Evolutionary conservation across 371 early-diverging fungal genomes (phyloP).

Genomic region (Fennellomyces sp.): DNA sequence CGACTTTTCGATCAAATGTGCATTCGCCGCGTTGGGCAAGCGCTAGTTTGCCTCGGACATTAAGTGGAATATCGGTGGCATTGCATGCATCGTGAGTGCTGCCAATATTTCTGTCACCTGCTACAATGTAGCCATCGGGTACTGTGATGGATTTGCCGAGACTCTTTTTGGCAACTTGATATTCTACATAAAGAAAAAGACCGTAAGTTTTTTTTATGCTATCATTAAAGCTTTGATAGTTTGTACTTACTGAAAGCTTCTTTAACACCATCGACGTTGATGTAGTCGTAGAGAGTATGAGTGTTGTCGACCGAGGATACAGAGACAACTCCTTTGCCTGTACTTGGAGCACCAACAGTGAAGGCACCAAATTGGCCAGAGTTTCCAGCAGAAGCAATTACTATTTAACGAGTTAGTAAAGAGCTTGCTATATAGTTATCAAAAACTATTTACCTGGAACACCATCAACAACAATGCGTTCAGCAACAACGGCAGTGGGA

Average conservation of each 20-base stretch:
- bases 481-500: constrained; percentile 39
- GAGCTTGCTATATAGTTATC: no score
- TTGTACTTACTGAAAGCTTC: no score
- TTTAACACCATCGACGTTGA: no score
- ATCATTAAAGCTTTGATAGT: no score
- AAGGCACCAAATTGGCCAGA: constrained; percentile 46
- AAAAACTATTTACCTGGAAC: no score
- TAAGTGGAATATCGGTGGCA: constrained; percentile 11
- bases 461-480: constrained; percentile 31
- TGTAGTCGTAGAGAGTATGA: no score
- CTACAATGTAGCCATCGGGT: constrained; percentile 17
- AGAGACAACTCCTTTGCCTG: constrained; percentile 41
- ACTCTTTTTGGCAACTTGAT: no score
- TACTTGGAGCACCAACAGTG: constrained; percentile 45
- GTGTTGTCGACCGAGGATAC: constrained; percentile 65
- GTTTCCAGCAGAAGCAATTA: constrained; percentile 62
- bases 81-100: constrained; percentile 17
- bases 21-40: constrained; percentile 62
- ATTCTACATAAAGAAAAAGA: no score
- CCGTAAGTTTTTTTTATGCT: no score
- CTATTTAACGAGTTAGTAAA: no score
- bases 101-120: constrained; percentile 16
- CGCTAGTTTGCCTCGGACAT: constrained; percentile 38
- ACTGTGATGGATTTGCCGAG: no score
- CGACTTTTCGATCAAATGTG: constrained; percentile 54